These are phyloP conservation scores for Chlamydomonas reinhardtii DNA, from an alignment of 163 green algal species.

Conservation along the genomic window DNA sequence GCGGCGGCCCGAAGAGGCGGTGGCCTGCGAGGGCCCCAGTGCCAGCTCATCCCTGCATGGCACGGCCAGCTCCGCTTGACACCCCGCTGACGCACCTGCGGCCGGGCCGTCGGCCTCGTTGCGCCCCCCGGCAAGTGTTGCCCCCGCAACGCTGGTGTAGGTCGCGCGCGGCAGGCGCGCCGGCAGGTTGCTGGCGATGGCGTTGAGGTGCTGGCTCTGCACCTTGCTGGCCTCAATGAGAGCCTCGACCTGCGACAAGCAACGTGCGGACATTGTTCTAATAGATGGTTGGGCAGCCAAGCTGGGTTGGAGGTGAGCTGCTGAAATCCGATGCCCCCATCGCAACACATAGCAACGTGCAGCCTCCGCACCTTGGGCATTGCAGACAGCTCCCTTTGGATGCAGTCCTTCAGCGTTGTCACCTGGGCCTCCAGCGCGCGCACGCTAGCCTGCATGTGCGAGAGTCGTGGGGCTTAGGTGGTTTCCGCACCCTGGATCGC, in stretches of 20 bases:
- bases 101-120: neutral
- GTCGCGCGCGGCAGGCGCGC: slow-evolving; percentile 56
- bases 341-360: too few relatives aligned
- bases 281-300: neutral
- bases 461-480: too few relatives aligned
- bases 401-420: slow-evolving; percentile 56
- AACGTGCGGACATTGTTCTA: neutral
- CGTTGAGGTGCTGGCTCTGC: slow-evolving; percentile 66
- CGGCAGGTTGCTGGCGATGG: slow-evolving; percentile 68
- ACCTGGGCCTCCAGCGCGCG: slow-evolving; percentile 70
- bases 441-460: slow-evolving; percentile 58
- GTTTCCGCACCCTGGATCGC: too few relatives aligned
- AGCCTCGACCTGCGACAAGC: slow-evolving; percentile 59
- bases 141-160: neutral
- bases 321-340: too few relatives aligned
- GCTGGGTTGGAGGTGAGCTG: too few relatives aligned
- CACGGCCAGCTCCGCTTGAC: too few relatives aligned
- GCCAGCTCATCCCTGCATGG: too few relatives aligned
- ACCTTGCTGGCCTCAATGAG: slow-evolving; percentile 65
- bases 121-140: neutral
- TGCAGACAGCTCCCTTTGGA: slow-evolving; percentile 60
- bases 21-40: too few relatives aligned
- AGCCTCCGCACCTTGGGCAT: slow-evolving; percentile 63
- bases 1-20: too few relatives aligned
- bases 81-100: neutral